These are phyloP conservation scores for apple (Malus domestica) DNA, from an alignment of 306 rosid genomes.

Conservation along the genomic window DNA sequence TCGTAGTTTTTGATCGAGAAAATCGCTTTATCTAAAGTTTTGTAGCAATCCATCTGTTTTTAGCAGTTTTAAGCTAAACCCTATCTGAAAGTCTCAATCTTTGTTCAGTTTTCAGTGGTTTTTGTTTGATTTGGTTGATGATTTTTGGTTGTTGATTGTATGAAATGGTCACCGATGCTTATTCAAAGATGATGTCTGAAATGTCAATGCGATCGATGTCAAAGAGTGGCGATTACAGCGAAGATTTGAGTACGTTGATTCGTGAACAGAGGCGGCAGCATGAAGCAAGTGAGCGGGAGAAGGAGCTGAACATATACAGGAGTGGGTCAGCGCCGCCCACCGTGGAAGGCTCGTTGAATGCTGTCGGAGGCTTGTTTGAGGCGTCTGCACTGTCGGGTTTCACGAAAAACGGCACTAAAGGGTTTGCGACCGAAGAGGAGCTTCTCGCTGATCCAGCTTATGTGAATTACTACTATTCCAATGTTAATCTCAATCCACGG, in stretches of 20 bases:
- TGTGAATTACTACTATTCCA: constrained; percentile 36
- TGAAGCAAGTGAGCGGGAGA: constrained; percentile 46
- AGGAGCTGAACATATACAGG: constrained; percentile 57
- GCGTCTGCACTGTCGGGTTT: constrained; percentile 27
- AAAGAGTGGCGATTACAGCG: constrained; percentile 39
- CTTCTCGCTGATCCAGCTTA: constrained; percentile 41
- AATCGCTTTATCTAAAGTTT: background rate
- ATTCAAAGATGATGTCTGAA: constrained; percentile 63
- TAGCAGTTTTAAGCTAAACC: constrained; percentile 24
- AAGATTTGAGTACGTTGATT: constrained; percentile 55
- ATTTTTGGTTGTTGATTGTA: background rate
- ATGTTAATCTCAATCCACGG: constrained; percentile 46
- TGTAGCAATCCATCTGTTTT: constrained; percentile 9
- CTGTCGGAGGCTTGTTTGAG: constrained; percentile 55
- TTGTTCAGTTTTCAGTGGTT: constrained; percentile 16
- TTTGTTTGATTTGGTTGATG: background rate
- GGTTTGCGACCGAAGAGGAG: constrained; percentile 35
- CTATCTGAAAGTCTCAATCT: constrained; percentile 31
- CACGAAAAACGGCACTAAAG: constrained; percentile 23
- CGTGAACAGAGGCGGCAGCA: constrained; percentile 47
- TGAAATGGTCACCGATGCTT: constrained; percentile 60
- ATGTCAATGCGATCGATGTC: constrained; percentile 67
- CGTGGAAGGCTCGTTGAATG: constrained; percentile 68
- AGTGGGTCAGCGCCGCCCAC: constrained; percentile 98
- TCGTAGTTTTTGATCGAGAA: background rate